phyloP scores from a whole-genome alignment of 2,329 filamentous ascomycete genomes.

The Talaromyces sp. region DNA sequence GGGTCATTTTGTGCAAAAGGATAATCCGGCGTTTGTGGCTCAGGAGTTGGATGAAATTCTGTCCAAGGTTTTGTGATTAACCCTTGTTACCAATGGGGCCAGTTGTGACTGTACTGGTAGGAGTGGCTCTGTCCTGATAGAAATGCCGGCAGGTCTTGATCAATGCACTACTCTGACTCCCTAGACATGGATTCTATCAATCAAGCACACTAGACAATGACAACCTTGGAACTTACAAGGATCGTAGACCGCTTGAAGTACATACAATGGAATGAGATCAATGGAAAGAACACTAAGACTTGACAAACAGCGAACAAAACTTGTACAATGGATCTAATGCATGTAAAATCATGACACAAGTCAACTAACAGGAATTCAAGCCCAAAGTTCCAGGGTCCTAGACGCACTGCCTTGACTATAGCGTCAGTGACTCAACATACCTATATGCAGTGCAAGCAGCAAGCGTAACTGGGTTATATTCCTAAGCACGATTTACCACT shows the following conservation, averaged over 20 bases:
- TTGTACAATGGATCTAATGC: background rate
- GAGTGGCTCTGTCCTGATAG: background rate
- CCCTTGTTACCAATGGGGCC: background rate
- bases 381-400: background rate
- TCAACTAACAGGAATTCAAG: background rate
- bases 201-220: background rate
- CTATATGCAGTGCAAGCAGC: background rate
- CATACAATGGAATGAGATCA: background rate
- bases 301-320: background rate
- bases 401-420: background rate
- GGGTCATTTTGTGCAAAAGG: slow-evolving; percentile 56
- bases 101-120: background rate
- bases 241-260: background rate
- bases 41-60: slow-evolving; percentile 26
- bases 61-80: slow-evolving; percentile 18
- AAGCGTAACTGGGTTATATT: background rate
- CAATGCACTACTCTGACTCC: background rate
- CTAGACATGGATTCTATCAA: background rate
- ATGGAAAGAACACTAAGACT: background rate
- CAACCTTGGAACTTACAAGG: background rate
- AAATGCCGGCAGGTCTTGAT: background rate
- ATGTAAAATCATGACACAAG: background rate
- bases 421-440: background rate
- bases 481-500: background rate
- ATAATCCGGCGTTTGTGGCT: slow-evolving; percentile 50